Percentiles rank a stretch among this genome's conserved stretches.
Conservation (phyloP, 768 basidiomycete genomes). For the Daedalea quercina region DNA sequence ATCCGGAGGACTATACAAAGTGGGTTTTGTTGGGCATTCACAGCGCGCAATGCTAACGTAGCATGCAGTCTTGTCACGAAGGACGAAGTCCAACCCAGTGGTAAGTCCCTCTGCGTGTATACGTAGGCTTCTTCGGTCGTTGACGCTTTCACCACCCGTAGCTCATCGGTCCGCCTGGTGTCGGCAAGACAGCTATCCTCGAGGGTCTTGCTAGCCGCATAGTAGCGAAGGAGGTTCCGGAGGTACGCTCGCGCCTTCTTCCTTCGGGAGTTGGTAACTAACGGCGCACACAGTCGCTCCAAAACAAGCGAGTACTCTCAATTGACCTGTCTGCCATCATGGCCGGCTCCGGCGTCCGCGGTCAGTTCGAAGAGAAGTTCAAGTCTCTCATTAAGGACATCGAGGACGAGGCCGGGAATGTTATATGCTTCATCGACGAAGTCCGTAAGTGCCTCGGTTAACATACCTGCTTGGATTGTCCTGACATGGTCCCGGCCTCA, state of each 20-base stretch:
- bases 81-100: conserved; percentile 92
- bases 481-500: neutral
- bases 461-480: neutral
- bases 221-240: conserved; percentile 84
- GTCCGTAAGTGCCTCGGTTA: conserved; percentile 56
- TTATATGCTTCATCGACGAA: conserved; percentile 94
- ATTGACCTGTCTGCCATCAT: conserved; percentile 80
- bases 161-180: conserved; percentile 83
- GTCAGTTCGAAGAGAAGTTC: conserved; percentile 92
- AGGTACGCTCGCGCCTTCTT: conserved; percentile 38
- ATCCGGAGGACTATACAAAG: conserved; percentile 90
- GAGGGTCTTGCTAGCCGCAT: conserved; percentile 88
- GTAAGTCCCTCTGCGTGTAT: conserved; percentile 32
- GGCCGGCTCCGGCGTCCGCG: conserved; percentile 87
- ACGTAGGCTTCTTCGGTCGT: neutral
- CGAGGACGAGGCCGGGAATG: conserved; percentile 74
- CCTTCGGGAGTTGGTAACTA: neutral
- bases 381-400: conserved; percentile 87
- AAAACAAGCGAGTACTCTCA: conserved; percentile 82
- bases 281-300: conserved; percentile 52
- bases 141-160: conserved; percentile 17
- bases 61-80: conserved; percentile 62
- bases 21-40: conserved; percentile 29
- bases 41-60: neutral
- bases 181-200: conserved; percentile 89